Evolutionary conservation across 164 flowering plant genomes (phyloP).

Genomic region (Euptelea pleiosperma): DNA sequence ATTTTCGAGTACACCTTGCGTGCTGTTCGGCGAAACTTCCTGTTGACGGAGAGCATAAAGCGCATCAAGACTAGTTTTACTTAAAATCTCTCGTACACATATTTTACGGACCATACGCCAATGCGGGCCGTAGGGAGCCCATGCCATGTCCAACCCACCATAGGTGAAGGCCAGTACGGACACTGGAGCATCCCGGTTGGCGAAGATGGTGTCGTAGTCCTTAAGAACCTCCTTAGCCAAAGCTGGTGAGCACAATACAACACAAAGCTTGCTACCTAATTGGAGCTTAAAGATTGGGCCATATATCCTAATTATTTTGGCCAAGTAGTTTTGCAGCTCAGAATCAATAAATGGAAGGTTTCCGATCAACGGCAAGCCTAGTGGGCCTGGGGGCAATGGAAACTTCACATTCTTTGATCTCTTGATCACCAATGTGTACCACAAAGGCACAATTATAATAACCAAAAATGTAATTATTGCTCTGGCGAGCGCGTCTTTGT

Average conservation of each 20-base stretch:
- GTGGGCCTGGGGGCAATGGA: neutral
- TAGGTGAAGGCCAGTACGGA: conserved; percentile 4
- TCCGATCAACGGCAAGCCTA: conserved; percentile 16
- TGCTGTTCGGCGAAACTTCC: conserved; percentile 15
- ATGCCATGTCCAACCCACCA: conserved; percentile 28
- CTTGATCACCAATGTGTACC: neutral
- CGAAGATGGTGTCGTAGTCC: conserved; percentile 25
- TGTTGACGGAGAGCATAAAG: conserved; percentile 11
- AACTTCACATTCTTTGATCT: neutral
- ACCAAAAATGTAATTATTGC: too few species aligned
- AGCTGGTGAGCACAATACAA: conserved; percentile 25
- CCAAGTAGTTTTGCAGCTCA: conserved; percentile 20
- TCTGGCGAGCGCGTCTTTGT: too few species aligned
- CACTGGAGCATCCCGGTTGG: conserved; percentile 26
- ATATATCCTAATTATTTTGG: conserved; percentile 14
- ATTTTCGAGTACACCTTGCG: conserved; percentile 1
- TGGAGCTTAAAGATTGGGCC: conserved; percentile 30
- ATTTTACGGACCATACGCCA: conserved; percentile 35
- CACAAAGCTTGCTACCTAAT: conserved; percentile 22
- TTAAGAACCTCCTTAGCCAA: conserved; percentile 21
- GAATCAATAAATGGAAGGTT: conserved; percentile 23
- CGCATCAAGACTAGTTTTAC: conserved; percentile 19
- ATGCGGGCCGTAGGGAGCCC: conserved; percentile 15
- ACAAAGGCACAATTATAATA: too few species aligned
- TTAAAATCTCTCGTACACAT: conserved; percentile 23